Conservation (phyloP, 306 rosid species). For the Quillaja saponaria region DNA sequence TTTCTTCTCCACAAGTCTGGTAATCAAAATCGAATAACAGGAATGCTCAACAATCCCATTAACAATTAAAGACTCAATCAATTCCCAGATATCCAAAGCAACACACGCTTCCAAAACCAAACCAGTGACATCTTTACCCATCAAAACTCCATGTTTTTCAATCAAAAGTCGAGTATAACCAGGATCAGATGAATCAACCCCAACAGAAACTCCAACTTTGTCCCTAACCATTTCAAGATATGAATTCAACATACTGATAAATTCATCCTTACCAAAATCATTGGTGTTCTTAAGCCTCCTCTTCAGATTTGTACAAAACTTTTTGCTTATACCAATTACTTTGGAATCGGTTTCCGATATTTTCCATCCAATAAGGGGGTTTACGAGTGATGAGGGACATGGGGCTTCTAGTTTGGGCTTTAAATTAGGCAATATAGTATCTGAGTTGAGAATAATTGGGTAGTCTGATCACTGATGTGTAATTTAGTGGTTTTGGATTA, state of each 20-base stretch:
- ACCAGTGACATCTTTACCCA: constrained; percentile 54
- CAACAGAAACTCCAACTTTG: constrained; percentile 42
- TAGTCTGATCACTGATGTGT: constrained; percentile 50
- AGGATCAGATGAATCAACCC: constrained; percentile 32
- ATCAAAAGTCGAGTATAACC: constrained; percentile 46
- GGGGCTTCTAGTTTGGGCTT: constrained; percentile 43
- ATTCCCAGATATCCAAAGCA: constrained; percentile 70
- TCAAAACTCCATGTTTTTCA: constrained; percentile 43
- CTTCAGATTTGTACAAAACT: constrained; percentile 48
- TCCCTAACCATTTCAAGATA: constrained; percentile 55
- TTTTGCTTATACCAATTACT: constrained; percentile 52
- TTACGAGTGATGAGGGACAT: constrained; percentile 36
- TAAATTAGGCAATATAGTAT: constrained; percentile 47
- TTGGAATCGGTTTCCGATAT: constrained; percentile 51
- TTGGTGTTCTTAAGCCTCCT: constrained; percentile 41
- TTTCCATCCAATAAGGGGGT: constrained; percentile 62
- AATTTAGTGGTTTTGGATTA: constrained; percentile 33
- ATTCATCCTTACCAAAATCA: constrained; percentile 47
- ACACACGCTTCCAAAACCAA: constrained; percentile 66
- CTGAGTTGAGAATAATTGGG: constrained; percentile 69
- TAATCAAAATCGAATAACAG: constrained; percentile 50
- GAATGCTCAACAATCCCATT: constrained; percentile 51
- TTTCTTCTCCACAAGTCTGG: constrained; percentile 52
- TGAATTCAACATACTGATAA: constrained; percentile 43
- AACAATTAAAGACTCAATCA: constrained; percentile 62